A percentile compares a stretch with the other conserved stretches of the same genome.
These are phyloP conservation scores for Leccinum obscurum DNA, from an alignment of 768 basidiomycete genomes.

Conservation along the genomic window DNA sequence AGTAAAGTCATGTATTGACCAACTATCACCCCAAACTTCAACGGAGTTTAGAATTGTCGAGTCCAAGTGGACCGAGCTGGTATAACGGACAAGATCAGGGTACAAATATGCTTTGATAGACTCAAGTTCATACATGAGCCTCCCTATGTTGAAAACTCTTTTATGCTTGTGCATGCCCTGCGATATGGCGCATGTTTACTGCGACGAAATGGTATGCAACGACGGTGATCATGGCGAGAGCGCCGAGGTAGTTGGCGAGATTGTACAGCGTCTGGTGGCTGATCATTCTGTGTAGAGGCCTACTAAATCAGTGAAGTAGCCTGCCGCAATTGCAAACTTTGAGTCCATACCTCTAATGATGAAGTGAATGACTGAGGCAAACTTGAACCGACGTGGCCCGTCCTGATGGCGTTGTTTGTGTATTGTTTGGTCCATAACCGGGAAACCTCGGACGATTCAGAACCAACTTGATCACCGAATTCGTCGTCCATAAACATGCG, in stretches of 20 bases:
- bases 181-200: conserved; percentile 66
- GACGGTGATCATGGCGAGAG: conserved; percentile 83
- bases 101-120: neutral
- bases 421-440: conserved; percentile 35
- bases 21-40: neutral
- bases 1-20: too few species aligned
- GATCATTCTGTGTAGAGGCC: conserved; percentile 55
- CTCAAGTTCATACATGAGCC: neutral
- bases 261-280: conserved; percentile 76
- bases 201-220: conserved; percentile 90
- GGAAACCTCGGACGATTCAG: conserved; percentile 27
- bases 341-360: conserved; percentile 18
- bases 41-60: neutral
- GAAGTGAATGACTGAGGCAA: neutral
- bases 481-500: conserved; percentile 41
- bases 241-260: conserved; percentile 80
- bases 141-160: conserved; percentile 1
- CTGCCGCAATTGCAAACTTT: neutral
- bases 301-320: neutral
- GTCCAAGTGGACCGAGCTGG: neutral
- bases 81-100: neutral
- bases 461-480: neutral
- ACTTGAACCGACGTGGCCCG: neutral
- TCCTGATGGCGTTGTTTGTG: conserved; percentile 25
- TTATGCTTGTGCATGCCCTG: conserved; percentile 19